phyloP scores from a whole-genome alignment of 139 green algal genomes.

The Eudorina sp. region DNA sequence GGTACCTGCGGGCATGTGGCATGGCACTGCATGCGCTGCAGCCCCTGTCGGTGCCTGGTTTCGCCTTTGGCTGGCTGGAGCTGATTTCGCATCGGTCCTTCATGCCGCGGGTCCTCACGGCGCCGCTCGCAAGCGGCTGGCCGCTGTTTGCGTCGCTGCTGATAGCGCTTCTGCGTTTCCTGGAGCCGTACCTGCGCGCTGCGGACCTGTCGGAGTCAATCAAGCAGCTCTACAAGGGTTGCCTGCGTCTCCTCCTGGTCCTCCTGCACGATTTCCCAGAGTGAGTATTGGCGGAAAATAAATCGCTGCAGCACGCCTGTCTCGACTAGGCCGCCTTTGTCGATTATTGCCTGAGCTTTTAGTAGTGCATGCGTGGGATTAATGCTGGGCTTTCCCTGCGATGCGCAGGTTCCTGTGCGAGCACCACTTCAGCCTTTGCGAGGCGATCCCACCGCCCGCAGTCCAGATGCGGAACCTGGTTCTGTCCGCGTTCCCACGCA shows the following conservation, averaged over 20 bases:
- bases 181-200: slow-evolving; percentile 96
- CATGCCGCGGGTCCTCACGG: slow-evolving; percentile 93
- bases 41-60: slow-evolving; percentile 91
- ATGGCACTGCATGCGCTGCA: slow-evolving; percentile 81
- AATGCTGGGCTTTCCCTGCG: neutral
- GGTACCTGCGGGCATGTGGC: slow-evolving; percentile 51
- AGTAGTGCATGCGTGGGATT: too few species aligned
- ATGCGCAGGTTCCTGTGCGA: slow-evolving; percentile 92
- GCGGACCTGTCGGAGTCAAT: slow-evolving; percentile 86
- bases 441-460: slow-evolving; percentile 92
- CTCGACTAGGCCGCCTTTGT: too few species aligned
- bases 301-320: too few species aligned
- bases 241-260: slow-evolving; percentile 96
- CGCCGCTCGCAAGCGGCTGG: slow-evolving; percentile 57
- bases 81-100: slow-evolving; percentile 91
- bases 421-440: slow-evolving; percentile 95
- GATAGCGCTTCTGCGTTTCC: slow-evolving; percentile 90
- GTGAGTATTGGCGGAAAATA: slow-evolving; percentile 38
- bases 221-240: slow-evolving; percentile 95
- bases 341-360: too few species aligned
- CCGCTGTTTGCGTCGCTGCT: slow-evolving; percentile 68
- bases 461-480: slow-evolving; percentile 99
- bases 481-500: slow-evolving; percentile 95
- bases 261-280: slow-evolving; percentile 99
- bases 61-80: slow-evolving; percentile 98